These are phyloP conservation scores for Penicillium bovifimosum DNA, from an alignment of 495 filamentous ascomycete genomes.

Conservation along the genomic window DNA sequence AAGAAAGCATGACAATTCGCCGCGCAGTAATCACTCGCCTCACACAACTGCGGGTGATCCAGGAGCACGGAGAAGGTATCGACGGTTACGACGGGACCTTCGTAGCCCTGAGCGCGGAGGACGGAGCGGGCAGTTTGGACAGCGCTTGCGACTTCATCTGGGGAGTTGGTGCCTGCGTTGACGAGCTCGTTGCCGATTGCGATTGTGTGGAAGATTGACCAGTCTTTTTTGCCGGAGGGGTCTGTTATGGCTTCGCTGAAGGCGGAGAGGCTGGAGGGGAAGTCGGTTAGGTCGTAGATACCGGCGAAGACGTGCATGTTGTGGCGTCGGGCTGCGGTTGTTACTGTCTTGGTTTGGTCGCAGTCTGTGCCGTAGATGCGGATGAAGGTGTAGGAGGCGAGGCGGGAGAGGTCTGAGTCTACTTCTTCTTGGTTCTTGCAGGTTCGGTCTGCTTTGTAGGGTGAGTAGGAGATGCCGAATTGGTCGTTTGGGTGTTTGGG, in stretches of 20 bases:
- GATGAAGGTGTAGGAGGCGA: slow-evolving; percentile 51
- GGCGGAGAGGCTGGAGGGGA: slow-evolving; percentile 46
- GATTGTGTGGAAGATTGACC: slow-evolving; percentile 63
- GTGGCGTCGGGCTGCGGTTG: slow-evolving; percentile 51
- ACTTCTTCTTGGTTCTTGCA: slow-evolving; percentile 66
- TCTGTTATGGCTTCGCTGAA: slow-evolving; percentile 50
- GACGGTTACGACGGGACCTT: slow-evolving; percentile 69
- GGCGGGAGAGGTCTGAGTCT: slow-evolving; percentile 53
- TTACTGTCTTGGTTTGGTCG: slow-evolving; percentile 57
- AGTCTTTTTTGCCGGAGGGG: slow-evolving; percentile 37
- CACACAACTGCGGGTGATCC: slow-evolving; percentile 63
- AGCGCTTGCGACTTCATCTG: slow-evolving; percentile 47
- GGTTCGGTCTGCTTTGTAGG: slow-evolving; percentile 58
- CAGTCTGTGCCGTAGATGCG: slow-evolving; percentile 83
- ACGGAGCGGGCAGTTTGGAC: slow-evolving; percentile 49
- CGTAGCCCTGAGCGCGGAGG: slow-evolving; percentile 60
- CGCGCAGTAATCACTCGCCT: slow-evolving; percentile 69
- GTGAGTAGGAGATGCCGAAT: slow-evolving; percentile 66
- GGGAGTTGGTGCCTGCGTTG: slow-evolving; percentile 52
- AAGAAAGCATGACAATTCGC: slow-evolving; percentile 86
- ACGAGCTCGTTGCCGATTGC: slow-evolving; percentile 78
- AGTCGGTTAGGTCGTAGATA: slow-evolving; percentile 58
- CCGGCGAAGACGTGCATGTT: slow-evolving; percentile 68
- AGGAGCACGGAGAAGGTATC: slow-evolving; percentile 69
- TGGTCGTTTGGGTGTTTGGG: slow-evolving; percentile 9